Evolutionary conservation across 2,329 filamentous ascomycete species (phyloP), one percentile per base, ranked within the genome.

Genomic region (Salinomyces thailandicus): DNA sequence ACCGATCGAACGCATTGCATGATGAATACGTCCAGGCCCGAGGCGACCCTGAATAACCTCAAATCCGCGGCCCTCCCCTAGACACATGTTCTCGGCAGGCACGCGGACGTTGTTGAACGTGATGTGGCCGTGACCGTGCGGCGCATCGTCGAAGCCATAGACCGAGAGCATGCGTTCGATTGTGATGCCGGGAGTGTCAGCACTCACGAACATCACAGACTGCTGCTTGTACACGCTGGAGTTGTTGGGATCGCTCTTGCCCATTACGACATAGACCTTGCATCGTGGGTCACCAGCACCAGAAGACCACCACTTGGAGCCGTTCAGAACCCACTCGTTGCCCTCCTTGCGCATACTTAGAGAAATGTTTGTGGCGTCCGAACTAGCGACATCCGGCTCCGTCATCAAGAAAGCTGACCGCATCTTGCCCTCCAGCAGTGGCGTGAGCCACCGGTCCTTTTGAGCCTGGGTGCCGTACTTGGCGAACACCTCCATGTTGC

Each of bases 251-350:
- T 93, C 83, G 9, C 76, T 81, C 72, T 96, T 94, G 64, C 85
- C 91, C 83, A 98, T 94, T 52, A 94, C 86, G 44, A 98, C 79
- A 67, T 95, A 96, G 59, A 98, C 70, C 62, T 82, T 73, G 71
- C 91, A 98, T 52, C 89, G 76, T 40, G 81, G 82, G 64, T 98
- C 91, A 40, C 91, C 91, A 13, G 87, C 86, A 47, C 91, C 91
- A 46, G 85, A 93, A 18, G 85, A 93, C 91, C 91, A 98, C 91
- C 91, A 98, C 85, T 98, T 98, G 76, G 77, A 74, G 39, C 91
- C 91, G 57, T 96, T 95, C 36, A 98, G 72, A 13, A 96, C 77
- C 57, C 91, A 95, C 51, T 91, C 77, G 54, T 91, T 77, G 8
- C 87, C 89, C 47, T 95, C 85, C 39, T 75, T 77, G 48, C 68